Conservation (phyloP, 1,139 yeast species). For the Meyerozyma athensensis region DNA sequence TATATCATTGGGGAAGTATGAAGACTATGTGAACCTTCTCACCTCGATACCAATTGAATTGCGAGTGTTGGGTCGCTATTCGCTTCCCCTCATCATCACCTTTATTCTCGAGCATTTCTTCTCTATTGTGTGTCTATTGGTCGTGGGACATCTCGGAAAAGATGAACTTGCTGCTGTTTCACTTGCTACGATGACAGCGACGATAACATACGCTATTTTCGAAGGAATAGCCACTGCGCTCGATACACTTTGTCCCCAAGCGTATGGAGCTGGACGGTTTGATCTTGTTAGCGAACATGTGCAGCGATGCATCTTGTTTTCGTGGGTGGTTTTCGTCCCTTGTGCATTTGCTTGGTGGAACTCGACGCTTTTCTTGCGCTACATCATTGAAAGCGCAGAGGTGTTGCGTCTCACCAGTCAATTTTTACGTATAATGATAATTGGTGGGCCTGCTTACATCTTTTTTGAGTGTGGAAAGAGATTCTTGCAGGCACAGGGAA, state of each 20-base stretch:
- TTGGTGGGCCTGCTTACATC: conserved; percentile 84
- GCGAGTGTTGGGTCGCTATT: conserved; percentile 45
- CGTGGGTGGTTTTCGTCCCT: conserved; percentile 53
- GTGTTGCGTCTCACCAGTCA: conserved; percentile 60
- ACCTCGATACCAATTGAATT: conserved; percentile 47
- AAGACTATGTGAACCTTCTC: conserved; percentile 37
- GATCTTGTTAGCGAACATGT: conserved; percentile 58
- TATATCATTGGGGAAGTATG: conserved; percentile 20
- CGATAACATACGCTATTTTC: conserved; percentile 76
- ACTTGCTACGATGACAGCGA: conserved; percentile 82
- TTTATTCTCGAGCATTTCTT: conserved; percentile 69
- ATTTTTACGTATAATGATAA: conserved; percentile 59
- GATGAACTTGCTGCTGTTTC: conserved; percentile 77
- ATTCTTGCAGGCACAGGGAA: conserved; percentile 86
- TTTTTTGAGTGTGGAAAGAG: conserved; percentile 79
- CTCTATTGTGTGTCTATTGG: conserved; percentile 64
- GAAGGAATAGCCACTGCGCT: conserved; percentile 86
- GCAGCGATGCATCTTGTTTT: conserved; percentile 59
- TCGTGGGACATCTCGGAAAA: conserved; percentile 71
- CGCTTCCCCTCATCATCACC: conserved; percentile 62
- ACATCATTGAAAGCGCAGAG: conserved; percentile 53
- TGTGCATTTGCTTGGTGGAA: conserved; percentile 64
- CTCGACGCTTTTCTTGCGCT: conserved; percentile 48
- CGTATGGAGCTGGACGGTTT: conserved; percentile 67
- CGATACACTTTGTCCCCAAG: conserved; percentile 85